Conservation (phyloP, 139 green algal species). For the Picochlorum costavermella region DNA sequence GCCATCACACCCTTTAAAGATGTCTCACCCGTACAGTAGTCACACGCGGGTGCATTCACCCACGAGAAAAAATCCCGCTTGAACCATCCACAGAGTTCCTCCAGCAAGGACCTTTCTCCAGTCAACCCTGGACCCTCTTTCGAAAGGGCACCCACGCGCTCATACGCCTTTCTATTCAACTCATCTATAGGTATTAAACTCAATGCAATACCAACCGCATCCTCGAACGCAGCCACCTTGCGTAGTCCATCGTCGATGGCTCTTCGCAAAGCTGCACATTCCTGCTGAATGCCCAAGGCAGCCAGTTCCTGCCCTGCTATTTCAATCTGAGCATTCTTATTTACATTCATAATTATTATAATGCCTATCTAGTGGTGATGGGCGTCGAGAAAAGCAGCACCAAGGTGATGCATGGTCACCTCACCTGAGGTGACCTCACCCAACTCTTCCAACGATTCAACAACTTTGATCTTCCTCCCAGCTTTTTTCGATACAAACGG, state of each 20-base stretch:
- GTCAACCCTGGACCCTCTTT: conserved; percentile 24
- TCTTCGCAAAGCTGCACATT: background rate
- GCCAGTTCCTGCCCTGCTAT: background rate
- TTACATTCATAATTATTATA: background rate
- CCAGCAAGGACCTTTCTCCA: conserved; percentile 23
- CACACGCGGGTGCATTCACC: conserved; percentile 48
- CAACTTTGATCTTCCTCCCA: conserved; percentile 52
- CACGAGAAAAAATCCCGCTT: conserved; percentile 69
- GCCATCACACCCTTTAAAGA: conserved; percentile 9
- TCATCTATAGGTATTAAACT: conserved; percentile 43
- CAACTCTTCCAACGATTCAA: conserved; percentile 47
- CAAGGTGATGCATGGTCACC: conserved; percentile 53
- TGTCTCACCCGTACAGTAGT: conserved; percentile 25
- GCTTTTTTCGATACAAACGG: conserved; percentile 62
- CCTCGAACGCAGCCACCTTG: conserved; percentile 35
- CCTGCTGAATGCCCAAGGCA: conserved; percentile 14
- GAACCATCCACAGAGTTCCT: conserved; percentile 64
- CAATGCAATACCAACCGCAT: conserved; percentile 37
- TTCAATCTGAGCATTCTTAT: background rate
- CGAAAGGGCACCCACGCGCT: conserved; percentile 26
- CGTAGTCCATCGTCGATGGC: background rate
- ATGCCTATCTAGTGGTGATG: background rate
- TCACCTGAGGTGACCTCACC: conserved; percentile 43
- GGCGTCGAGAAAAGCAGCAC: conserved; percentile 31
- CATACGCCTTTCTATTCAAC: conserved; percentile 18